Base-by-base conservation (phyloP, 2,329 filamentous ascomycete species). In the Mollisiaceae sp. region DNA sequence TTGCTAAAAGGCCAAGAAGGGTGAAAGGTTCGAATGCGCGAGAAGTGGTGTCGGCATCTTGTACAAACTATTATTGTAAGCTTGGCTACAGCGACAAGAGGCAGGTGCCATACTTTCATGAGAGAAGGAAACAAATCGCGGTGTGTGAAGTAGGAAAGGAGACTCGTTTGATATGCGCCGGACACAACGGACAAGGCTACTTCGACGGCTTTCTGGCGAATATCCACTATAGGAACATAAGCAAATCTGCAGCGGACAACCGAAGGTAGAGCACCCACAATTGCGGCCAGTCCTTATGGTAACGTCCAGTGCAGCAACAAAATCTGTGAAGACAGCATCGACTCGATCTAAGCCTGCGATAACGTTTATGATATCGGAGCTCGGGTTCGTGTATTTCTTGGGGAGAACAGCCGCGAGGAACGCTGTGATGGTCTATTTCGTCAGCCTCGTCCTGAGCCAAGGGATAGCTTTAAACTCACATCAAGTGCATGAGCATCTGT, bases 61-160 rank as follows among this genome's bases (percentile, higher is more conserved):
- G 91, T 66, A 96, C 87, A 76, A 93, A 91, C 91, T 93, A 70
- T 0, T 47, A 18, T 32, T 50, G 61, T 73, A 18, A 73, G 59
- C 56, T 65, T 47, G 20, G 39, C 22, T 4, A 1, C 41, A 47
- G 3, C 24, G 14, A 8, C 32, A 32, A 8, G n/a, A 52, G 8
- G 15, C 11, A 35, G 24, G 38, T 1, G 18, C 64, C 80, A 63
- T 77, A 95, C 93, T 87, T 96, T 97, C 88, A 97, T 97, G 62
- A 98, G 85, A 9, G 93, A 90, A 22, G 94, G 94, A 75, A 99
- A 99, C 41, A 98, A 83, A 76, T 99, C 95, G 71, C 93, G 85
- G 75, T 98, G 94, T 47, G 95, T 95, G 75, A 99, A 93, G 78
- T 98, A 99, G 1, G 94, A 96, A 62, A 97, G 85, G 24, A 99